Base-by-base conservation (phyloP, 106 monocot genomes). In the Allium cepa region DNA sequence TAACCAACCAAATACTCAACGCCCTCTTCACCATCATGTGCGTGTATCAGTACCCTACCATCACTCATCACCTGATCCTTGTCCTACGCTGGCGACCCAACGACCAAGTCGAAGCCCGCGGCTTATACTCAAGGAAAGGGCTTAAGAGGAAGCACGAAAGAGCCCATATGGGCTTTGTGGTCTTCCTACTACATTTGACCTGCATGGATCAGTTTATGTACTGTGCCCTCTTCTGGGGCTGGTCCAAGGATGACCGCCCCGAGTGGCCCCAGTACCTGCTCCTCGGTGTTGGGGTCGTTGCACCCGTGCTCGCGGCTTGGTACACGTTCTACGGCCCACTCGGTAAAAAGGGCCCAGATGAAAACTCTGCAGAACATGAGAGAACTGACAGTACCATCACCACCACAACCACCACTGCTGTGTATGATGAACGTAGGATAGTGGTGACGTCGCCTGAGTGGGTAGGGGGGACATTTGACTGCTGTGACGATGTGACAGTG, bases 391-490 rank as follows among this genome's bases (percentile, higher is more conserved):
- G 74, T 26, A 51, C 10, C 58, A n/a, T 46, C 45, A 16, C 8
- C 5, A 5, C 36, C 5, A 36, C 36, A 0, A 2, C 36, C 5
- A 36, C 36, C 5, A 36, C 36, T 36, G 36, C 36, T 36, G 5
- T 36, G 36, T 36, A 36, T 1, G 36, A 50, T 17, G 26, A 73
- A 0, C 7, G 13, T 11, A 69, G 8, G 28, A 49, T 63, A 4
- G 22, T 60, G 8, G 60, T 78, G 22, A 67, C 60, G 5, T 27
- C 46, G 2, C 72, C 78, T 0, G 63, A 79, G 17, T 79, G 79
- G 79, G 55, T 56, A 11, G 79, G 79, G 5, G 78, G 72, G 16
- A 8, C 73, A 16, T 79, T 62, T n/a, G 73, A 79, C 49, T 73
- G 67, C 55, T 17, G 79, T 9, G 79, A 79, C 12, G 79, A 79